These are phyloP conservation scores for Chondrus crispus DNA, from an alignment of 23 red algal species.

Conservation along the genomic window DNA sequence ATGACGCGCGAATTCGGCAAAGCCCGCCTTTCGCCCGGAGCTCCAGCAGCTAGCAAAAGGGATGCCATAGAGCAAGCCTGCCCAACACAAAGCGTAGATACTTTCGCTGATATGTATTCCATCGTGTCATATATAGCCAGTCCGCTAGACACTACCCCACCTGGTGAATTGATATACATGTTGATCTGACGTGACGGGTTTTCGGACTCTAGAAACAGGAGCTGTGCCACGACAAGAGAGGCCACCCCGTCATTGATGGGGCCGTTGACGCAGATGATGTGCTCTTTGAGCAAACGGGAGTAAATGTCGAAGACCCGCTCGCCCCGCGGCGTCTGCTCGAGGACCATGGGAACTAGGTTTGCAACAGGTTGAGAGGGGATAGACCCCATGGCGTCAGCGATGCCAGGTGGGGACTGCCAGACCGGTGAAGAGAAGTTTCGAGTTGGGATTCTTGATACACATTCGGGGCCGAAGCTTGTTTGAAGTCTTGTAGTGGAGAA, in stretches of 20 bases:
- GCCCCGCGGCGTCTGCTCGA: conserved; percentile 59
- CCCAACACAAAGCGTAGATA: conserved; percentile 90
- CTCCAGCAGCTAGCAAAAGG: conserved; percentile 87
- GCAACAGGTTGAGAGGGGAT: not conserved
- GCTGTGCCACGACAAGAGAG: conserved; percentile 84
- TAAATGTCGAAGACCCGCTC: conserved; percentile 94
- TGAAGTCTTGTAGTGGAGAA: too few relatives aligned
- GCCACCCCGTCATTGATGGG: conserved; percentile 86
- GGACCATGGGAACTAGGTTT: conserved; percentile 80
- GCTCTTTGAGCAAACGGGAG: conserved; percentile 92
- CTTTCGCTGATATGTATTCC: conserved; percentile 82
- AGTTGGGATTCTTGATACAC: too few relatives aligned
- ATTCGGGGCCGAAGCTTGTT: too few relatives aligned
- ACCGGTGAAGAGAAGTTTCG: not conserved
- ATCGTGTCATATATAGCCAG: conserved; percentile 98
- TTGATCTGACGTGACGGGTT: conserved; percentile 85
- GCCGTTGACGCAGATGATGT: conserved; percentile 83
- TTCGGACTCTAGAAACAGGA: conserved; percentile 90
- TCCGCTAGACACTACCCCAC: conserved; percentile 88
- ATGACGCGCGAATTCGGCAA: conserved; percentile 97
- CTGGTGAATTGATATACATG: conserved; percentile 95
- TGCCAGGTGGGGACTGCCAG: not conserved
- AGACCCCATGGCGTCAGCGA: not conserved
- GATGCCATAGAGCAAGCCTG: conserved; percentile 96
- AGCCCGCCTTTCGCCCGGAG: conserved; percentile 75